These are phyloP conservation scores for Austroboletus eburneus DNA, from an alignment of 768 basidiomycete genomes.

Conservation along the genomic window DNA sequence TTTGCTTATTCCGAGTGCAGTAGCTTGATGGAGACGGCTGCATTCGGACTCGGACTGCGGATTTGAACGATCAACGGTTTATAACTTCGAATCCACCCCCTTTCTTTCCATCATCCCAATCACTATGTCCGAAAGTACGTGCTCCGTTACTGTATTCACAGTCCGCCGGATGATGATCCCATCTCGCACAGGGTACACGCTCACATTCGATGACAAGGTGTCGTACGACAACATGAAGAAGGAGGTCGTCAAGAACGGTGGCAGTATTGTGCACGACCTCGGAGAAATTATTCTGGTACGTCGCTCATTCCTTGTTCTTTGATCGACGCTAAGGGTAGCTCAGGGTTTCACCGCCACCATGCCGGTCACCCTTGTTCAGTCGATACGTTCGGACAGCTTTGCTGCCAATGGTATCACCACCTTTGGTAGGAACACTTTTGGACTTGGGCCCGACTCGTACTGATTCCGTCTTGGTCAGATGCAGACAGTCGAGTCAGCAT, in stretches of 20 bases:
- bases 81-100: neutral
- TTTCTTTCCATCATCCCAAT: neutral
- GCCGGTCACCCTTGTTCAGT: neutral
- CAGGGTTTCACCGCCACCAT: slow-evolving; percentile 21
- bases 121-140: slow-evolving; percentile 21
- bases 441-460: neutral
- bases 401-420: slow-evolving; percentile 3
- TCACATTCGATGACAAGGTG: slow-evolving; percentile 1
- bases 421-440: slow-evolving; percentile 11
- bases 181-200: slow-evolving; percentile 5
- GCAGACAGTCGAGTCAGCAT: slow-evolving; percentile 5
- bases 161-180: neutral
- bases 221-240: slow-evolving; percentile 15
- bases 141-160: neutral
- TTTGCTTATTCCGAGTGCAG: too few relatives aligned
- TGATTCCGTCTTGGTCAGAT: slow-evolving; percentile 11
- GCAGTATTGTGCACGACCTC: slow-evolving; percentile 13
- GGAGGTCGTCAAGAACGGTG: neutral
- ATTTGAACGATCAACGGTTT: too few relatives aligned
- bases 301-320: neutral
- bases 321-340: neutral
- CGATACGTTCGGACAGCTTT: neutral
- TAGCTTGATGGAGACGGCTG: neutral
- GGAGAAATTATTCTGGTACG: neutral
- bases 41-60: neutral